Evolutionary conservation across 306 rosid species (phyloP).

Genomic region (Citrullus amarus): DNA sequence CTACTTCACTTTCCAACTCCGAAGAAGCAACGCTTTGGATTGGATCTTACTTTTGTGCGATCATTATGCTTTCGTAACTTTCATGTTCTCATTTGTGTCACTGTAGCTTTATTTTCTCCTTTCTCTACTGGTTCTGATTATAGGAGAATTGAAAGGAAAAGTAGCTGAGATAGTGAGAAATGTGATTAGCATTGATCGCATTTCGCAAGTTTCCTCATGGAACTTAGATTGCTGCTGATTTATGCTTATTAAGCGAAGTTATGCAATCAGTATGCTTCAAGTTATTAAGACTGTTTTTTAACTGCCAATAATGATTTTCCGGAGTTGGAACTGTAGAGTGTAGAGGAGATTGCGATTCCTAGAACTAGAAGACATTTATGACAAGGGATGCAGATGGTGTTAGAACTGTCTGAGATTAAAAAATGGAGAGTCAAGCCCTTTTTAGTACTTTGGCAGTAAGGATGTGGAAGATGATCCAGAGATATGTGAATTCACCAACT

Average conservation of each 20-base stretch:
- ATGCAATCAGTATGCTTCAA: not conserved
- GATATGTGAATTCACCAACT: not conserved
- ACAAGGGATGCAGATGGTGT: not conserved
- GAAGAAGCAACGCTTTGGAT: not conserved
- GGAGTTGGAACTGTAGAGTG: not conserved
- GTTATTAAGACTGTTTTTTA: not conserved
- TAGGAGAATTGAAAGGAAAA: not conserved
- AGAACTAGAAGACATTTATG: not conserved
- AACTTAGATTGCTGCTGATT: not conserved
- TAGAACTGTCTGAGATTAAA: not conserved
- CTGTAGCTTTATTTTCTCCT: not conserved
- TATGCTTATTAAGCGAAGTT: not conserved
- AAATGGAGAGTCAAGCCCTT: not conserved
- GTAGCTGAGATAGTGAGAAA: not conserved
- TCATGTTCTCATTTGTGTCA: not conserved
- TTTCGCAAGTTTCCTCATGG: not conserved
- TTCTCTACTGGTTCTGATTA: not conserved
- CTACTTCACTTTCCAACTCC: not conserved
- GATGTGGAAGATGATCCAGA: not conserved
- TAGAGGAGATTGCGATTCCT: not conserved
- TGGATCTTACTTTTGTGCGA: not conserved
- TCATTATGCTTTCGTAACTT: not conserved
- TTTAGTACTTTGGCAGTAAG: not conserved
- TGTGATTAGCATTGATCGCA: not conserved
- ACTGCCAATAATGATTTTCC: not conserved